Evolutionary conservation across 108 stramenopile genomes (phyloP).

Genomic region (Pseudonitzschia pungens): DNA sequence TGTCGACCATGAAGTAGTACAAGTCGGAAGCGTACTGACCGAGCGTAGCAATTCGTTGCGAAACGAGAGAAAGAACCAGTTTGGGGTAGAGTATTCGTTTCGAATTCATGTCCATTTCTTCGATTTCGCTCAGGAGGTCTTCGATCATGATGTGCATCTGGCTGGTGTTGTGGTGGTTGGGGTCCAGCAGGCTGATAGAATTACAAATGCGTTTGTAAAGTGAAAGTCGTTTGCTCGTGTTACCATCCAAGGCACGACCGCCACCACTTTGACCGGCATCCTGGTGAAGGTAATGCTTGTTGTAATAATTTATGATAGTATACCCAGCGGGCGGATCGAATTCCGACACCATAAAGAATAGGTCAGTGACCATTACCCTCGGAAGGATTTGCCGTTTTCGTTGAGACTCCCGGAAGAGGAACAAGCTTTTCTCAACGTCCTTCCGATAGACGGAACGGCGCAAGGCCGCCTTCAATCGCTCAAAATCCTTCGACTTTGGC

Average conservation of each 20-base stretch:
- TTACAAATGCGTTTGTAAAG: slow-evolving; percentile 20
- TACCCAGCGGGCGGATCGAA: neutral
- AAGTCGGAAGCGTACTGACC: slow-evolving; percentile 23
- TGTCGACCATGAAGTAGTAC: slow-evolving; percentile 35
- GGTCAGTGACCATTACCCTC: neutral
- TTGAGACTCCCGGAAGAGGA: slow-evolving; percentile 4
- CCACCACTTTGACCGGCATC: neutral
- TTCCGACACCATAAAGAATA: slow-evolving; percentile 14
- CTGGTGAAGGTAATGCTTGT: neutral
- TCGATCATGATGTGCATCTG: slow-evolving; percentile 14
- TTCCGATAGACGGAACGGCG: neutral
- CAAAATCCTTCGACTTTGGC: neutral
- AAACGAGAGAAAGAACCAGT: slow-evolving; percentile 24
- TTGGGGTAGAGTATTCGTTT: slow-evolving; percentile 27
- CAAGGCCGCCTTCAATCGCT: neutral
- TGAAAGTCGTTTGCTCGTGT: neutral
- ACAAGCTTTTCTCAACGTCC: neutral
- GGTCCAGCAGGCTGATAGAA: slow-evolving; percentile 12
- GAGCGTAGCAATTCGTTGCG: slow-evolving; percentile 26
- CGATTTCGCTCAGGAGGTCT: slow-evolving; percentile 21
- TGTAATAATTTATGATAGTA: neutral
- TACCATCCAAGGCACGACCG: neutral
- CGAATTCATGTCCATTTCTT: slow-evolving; percentile 17
- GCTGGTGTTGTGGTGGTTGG: neutral
- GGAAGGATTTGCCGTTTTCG: slow-evolving; percentile 1